These are phyloP conservation scores for Globisporangium camurandrum DNA, from an alignment of 352 stramenopile genomes.

Conservation along the genomic window DNA sequence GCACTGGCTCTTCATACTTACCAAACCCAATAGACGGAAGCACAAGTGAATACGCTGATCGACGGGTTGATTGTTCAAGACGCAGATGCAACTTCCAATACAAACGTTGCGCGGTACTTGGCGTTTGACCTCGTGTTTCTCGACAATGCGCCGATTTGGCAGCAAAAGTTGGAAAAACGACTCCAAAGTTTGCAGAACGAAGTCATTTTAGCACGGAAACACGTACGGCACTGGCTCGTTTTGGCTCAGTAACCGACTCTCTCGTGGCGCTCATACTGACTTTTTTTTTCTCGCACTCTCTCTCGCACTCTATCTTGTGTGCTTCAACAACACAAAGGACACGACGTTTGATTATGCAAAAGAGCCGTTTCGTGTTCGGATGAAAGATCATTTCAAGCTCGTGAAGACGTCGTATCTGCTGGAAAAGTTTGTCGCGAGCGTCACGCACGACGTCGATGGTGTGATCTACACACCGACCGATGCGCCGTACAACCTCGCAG, in stretches of 20 bases:
- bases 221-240: too few species aligned
- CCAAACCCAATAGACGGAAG: slow-evolving; percentile 48
- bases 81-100: slow-evolving; percentile 66
- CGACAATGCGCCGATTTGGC: slow-evolving; percentile 71
- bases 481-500: slow-evolving; percentile 77
- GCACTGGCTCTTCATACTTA: not conserved
- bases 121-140: slow-evolving; percentile 82
- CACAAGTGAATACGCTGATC: slow-evolving; percentile 73
- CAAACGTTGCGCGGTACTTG: slow-evolving; percentile 68
- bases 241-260: too few species aligned
- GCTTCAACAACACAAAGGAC: slow-evolving; percentile 28
- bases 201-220: slow-evolving; percentile 81
- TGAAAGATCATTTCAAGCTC: slow-evolving; percentile 87
- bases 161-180: slow-evolving; percentile 84
- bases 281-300: too few species aligned
- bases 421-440: slow-evolving; percentile 79
- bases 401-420: slow-evolving; percentile 83
- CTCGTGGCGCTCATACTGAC: too few species aligned
- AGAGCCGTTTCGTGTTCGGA: slow-evolving; percentile 84
- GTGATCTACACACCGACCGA: slow-evolving; percentile 84
- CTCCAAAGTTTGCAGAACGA: slow-evolving; percentile 86
- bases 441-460: slow-evolving; percentile 82
- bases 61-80: slow-evolving; percentile 85
- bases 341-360: slow-evolving; percentile 64
- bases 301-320: not conserved